Evolutionary conservation across 2,329 filamentous ascomycete species (phyloP).

Genomic region (Aureobasidium sp.): DNA sequence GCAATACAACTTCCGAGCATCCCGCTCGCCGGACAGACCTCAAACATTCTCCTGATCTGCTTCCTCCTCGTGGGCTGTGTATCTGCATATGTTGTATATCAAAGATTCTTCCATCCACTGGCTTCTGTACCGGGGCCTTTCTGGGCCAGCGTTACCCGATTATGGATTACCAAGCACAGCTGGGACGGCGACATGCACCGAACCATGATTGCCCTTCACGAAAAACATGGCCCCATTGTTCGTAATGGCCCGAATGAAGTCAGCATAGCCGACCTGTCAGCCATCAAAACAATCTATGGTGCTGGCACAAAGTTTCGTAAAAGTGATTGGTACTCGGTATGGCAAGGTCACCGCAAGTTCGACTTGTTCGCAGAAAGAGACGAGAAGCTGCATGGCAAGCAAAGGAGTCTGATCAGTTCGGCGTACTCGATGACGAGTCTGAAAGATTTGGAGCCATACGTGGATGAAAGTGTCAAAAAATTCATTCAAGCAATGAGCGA

Average conservation of each 20-base stretch:
- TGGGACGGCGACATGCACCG: slow-evolving; percentile 28
- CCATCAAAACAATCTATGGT: slow-evolving; percentile 29
- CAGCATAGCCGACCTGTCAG: slow-evolving; percentile 25
- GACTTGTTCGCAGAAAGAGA: slow-evolving; percentile 36
- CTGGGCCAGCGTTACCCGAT: slow-evolving; percentile 22
- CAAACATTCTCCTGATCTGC: background rate
- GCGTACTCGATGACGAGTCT: slow-evolving; percentile 34
- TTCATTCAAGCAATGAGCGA: slow-evolving; percentile 31
- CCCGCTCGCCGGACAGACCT: background rate
- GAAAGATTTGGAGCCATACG: slow-evolving; percentile 34
- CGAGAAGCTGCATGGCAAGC: slow-evolving; percentile 31
- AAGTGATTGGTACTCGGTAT: slow-evolving; percentile 35
- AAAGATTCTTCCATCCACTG: slow-evolving; percentile 24
- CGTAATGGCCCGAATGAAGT: slow-evolving; percentile 29
- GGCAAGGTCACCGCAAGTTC: slow-evolving; percentile 34
- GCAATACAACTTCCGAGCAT: background rate
- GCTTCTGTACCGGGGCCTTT: slow-evolving; percentile 26
- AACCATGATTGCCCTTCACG: slow-evolving; percentile 26
- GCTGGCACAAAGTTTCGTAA: slow-evolving; percentile 38
- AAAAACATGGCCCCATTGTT: slow-evolving; percentile 27
- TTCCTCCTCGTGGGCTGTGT: slow-evolving; percentile 5
- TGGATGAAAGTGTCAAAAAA: slow-evolving; percentile 32
- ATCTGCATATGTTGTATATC: slow-evolving; percentile 23
- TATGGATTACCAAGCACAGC: slow-evolving; percentile 29
- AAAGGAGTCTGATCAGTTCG: slow-evolving; percentile 30